Evolutionary conservation across 2,329 filamentous ascomycete species (phyloP).

Genomic region (Myriosclerotinia scirpicola): DNA sequence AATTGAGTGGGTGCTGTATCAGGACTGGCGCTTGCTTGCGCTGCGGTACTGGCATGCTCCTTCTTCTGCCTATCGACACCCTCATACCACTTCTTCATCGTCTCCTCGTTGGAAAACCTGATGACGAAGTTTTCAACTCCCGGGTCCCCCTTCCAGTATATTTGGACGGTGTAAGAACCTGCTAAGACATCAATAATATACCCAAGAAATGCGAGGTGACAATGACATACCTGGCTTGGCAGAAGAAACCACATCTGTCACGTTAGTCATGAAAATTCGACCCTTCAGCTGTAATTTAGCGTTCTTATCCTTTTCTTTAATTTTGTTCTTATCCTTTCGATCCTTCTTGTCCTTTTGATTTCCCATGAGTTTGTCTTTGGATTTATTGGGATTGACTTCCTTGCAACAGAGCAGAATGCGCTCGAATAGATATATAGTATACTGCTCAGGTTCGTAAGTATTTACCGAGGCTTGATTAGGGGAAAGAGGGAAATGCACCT

Average conservation of each 20-base stretch:
- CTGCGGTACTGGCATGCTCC: conserved; percentile 54
- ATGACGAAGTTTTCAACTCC: conserved; percentile 96
- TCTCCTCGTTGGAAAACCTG: conserved; percentile 86
- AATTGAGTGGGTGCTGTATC: conserved; percentile 61
- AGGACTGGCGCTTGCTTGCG: conserved; percentile 48
- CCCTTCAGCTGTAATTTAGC: conserved; percentile 90
- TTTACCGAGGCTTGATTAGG: conserved; percentile 32
- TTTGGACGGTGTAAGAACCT: conserved; percentile 94
- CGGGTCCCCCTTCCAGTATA: conserved; percentile 97
- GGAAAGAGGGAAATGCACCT: conserved; percentile 44
- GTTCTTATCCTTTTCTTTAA: conserved; percentile 63
- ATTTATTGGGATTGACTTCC: conserved; percentile 83
- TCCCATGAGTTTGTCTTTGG: conserved; percentile 68
- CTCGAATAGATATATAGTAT: conserved; percentile 97
- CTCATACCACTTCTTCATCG: conserved; percentile 86
- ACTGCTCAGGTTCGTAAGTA: conserved; percentile 53
- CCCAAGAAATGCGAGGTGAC: background rate
- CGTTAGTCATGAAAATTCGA: conserved; percentile 98
- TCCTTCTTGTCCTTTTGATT: conserved; percentile 72
- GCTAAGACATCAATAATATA: conserved; percentile 38
- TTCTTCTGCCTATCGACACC: conserved; percentile 77
- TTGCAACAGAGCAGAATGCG: conserved; percentile 96
- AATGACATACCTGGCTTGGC: conserved; percentile 74
- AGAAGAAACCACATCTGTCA: conserved; percentile 87
- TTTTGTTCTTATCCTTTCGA: conserved; percentile 72